phyloP scores from a whole-genome alignment of 495 filamentous ascomycete genomes.

The Xylaria curta region DNA sequence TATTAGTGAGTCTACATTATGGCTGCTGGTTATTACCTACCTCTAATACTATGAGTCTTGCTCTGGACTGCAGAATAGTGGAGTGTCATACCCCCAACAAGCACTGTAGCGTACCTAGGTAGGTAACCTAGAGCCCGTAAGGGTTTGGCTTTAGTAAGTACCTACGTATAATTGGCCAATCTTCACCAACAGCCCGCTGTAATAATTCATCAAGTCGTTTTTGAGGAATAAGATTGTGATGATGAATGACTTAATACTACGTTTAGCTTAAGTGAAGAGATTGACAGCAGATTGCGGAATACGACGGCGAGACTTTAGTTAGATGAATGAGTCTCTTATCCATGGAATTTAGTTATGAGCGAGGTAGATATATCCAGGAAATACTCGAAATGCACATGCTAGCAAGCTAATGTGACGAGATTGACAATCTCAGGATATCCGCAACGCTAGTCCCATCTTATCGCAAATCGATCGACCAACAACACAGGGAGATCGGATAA shows the following conservation, averaged over 20 bases:
- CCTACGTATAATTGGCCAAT: background rate
- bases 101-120: background rate
- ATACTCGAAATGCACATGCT: too few relatives aligned
- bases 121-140: background rate
- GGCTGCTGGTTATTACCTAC: too few relatives aligned
- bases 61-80: background rate
- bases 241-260: background rate
- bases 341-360: too few relatives aligned
- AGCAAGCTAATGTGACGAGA: too few relatives aligned
- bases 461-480: too few relatives aligned
- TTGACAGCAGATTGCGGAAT: background rate
- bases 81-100: background rate
- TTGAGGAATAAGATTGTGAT: too few relatives aligned
- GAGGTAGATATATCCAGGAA: too few relatives aligned
- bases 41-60: background rate
- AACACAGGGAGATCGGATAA: too few relatives aligned
- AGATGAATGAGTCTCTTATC: background rate
- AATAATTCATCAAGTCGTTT: background rate
- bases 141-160: background rate
- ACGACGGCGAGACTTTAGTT: background rate
- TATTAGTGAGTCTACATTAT: background rate
- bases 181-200: background rate
- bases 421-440: too few relatives aligned
- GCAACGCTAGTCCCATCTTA: too few relatives aligned
- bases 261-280: background rate